Conservation (phyloP, 1,139 yeast species). For the Nakaseomyces bracarensis region DNA sequence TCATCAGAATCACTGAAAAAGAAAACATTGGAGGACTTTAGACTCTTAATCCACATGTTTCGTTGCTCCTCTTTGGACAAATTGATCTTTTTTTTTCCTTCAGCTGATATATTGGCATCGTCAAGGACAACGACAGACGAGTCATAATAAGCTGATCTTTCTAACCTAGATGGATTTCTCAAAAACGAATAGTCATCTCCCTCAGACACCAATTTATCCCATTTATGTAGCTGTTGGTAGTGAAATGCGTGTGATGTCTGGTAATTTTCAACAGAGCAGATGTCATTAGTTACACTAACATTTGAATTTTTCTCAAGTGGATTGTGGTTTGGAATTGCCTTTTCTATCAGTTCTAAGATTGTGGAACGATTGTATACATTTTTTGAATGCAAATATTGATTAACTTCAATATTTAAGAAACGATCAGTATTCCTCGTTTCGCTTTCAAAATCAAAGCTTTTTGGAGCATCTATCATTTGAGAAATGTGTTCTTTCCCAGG, state of each 20-base stretch:
- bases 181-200: background rate
- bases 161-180: background rate
- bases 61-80: background rate
- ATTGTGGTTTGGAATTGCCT: conserved; percentile 18
- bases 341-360: conserved; percentile 13
- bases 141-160: background rate
- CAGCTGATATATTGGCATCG: background rate
- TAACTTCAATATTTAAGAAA: background rate
- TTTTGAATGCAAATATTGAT: background rate
- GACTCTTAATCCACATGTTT: background rate
- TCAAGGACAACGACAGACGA: background rate
- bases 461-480: background rate
- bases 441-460: background rate
- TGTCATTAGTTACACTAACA: conserved; percentile 25
- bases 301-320: conserved; percentile 14
- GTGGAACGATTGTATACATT: conserved; percentile 8
- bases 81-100: background rate
- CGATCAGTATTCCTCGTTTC: conserved; percentile 1
- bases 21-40: background rate
- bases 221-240: conserved; percentile 23
- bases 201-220: conserved; percentile 15
- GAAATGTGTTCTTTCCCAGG: background rate
- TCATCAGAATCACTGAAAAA: background rate
- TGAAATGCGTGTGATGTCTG: conserved; percentile 19
- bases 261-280: conserved; percentile 24